Conservation (phyloP, 106 monocot genomes). For the Dactylorhiza incarnata region DNA sequence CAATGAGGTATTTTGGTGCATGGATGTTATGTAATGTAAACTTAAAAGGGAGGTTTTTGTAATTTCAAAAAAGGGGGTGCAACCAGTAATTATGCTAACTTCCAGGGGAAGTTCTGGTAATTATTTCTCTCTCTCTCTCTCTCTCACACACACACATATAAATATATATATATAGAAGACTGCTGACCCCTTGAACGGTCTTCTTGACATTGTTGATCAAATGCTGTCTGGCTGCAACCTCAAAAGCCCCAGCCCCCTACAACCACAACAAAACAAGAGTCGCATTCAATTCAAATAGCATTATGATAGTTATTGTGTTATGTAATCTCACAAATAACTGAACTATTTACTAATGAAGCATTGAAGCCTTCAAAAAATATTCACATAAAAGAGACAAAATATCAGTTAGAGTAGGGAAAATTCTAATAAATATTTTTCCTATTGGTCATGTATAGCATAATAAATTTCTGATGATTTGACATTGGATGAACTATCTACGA, state of each 20-base stretch:
- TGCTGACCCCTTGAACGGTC: conserved; percentile 23
- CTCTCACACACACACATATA: no score
- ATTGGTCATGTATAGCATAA: no score
- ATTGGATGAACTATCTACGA: background rate
- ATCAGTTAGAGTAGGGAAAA: background rate
- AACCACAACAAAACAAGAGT: background rate
- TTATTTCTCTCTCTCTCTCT: no score
- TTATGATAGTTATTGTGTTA: background rate
- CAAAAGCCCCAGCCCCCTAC: conserved; percentile 29
- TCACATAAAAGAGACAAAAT: background rate
- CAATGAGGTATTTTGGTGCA: no score
- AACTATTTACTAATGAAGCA: background rate
- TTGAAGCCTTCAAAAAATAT: background rate
- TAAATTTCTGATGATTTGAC: background rate
- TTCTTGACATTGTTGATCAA: conserved; percentile 26
- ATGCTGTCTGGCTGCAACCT: conserved; percentile 30
- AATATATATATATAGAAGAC: background rate
- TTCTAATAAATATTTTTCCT: background rate
- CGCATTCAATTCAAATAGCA: background rate
- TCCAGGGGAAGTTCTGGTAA: no score
- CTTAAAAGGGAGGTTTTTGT: no score
- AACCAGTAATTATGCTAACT: no score
- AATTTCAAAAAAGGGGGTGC: no score
- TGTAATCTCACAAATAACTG: background rate
- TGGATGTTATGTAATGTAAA: no score